A percentile compares a stretch with the other conserved stretches of the same genome.
Evolutionary conservation across 805 yeast genomes (phyloP).

Genomic region (Yarrowia sp.): DNA sequence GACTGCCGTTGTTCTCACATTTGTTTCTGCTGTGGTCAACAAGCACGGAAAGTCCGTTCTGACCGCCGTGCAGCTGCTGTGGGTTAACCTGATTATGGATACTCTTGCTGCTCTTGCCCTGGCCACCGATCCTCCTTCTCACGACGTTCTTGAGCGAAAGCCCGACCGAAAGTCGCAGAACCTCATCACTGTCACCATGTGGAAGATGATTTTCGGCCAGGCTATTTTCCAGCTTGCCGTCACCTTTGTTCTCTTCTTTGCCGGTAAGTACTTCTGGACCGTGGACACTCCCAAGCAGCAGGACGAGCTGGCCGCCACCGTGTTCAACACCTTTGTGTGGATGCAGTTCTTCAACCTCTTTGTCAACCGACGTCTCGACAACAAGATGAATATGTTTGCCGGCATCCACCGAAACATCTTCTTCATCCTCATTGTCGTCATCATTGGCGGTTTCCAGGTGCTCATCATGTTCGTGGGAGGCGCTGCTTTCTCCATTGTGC

Average conservation of each 20-base stretch:
- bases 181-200: constrained; percentile 87
- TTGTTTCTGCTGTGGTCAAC: constrained; percentile 90
- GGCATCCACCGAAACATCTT: constrained; percentile 84
- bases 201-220: constrained; percentile 98
- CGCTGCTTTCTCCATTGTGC: constrained; percentile 83
- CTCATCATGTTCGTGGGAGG: constrained; percentile 97
- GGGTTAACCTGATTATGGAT: constrained; percentile 99
- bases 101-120: constrained; percentile 96
- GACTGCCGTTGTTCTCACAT: constrained; percentile 94
- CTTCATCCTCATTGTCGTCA: constrained; percentile 70
- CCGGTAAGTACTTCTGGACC: constrained; percentile 66
- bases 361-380: constrained; percentile 87
- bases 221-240: constrained; percentile 76
- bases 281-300: constrained; percentile 52
- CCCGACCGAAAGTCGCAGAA: constrained; percentile 85
- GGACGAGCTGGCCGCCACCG: constrained; percentile 77
- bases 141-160: constrained; percentile 72
- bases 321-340: constrained; percentile 97
- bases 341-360: constrained; percentile 92
- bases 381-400: constrained; percentile 80
- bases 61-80: constrained; percentile 94
- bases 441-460: constrained; percentile 85
- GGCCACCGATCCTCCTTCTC: constrained; percentile 97
- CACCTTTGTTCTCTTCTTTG: constrained; percentile 83
- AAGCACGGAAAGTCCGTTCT: constrained; percentile 81